A percentile compares a stretch with the other conserved stretches of the same genome.
Conservation (phyloP, 371 early-diverging fungal genomes). For the Rhizopus microsporus region DNA sequence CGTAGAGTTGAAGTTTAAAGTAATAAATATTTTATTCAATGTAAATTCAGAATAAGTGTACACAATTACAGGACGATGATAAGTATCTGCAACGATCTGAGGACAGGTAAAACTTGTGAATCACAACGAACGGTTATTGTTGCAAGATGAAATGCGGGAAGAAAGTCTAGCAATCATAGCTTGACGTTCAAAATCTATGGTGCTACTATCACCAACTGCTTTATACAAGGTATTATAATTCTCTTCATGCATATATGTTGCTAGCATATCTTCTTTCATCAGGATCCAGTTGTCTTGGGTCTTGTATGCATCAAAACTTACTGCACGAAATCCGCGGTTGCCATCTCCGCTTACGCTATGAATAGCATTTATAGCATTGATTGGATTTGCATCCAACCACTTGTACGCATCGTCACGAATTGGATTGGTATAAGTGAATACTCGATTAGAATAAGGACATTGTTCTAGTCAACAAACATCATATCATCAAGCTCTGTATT, state of each 20-base stretch:
- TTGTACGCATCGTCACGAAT: not conserved
- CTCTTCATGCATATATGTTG: not conserved
- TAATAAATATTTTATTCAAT: too few species aligned
- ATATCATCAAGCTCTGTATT: too few species aligned
- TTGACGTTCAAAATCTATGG: not conserved
- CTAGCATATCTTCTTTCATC: conserved; percentile 8
- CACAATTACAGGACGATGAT: not conserved
- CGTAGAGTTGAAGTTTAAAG: too few species aligned
- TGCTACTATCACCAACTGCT: not conserved
- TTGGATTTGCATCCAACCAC: conserved; percentile 2
- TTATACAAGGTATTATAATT: not conserved
- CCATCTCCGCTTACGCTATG: conserved; percentile 6
- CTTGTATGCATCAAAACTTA: not conserved
- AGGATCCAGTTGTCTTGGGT: conserved; percentile 1
- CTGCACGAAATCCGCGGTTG: conserved; percentile 8
- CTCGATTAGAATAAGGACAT: not conserved
- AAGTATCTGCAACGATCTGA: not conserved
- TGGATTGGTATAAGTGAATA: not conserved
- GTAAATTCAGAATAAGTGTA: not conserved
- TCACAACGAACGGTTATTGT: not conserved
- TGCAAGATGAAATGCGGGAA: not conserved
- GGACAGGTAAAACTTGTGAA: not conserved
- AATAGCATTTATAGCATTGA: not conserved
- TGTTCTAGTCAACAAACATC: too few species aligned
- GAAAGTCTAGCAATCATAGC: not conserved